phyloP scores from a whole-genome alignment of 73 alveolate species.

The Tetrahymena thermophila region DNA sequence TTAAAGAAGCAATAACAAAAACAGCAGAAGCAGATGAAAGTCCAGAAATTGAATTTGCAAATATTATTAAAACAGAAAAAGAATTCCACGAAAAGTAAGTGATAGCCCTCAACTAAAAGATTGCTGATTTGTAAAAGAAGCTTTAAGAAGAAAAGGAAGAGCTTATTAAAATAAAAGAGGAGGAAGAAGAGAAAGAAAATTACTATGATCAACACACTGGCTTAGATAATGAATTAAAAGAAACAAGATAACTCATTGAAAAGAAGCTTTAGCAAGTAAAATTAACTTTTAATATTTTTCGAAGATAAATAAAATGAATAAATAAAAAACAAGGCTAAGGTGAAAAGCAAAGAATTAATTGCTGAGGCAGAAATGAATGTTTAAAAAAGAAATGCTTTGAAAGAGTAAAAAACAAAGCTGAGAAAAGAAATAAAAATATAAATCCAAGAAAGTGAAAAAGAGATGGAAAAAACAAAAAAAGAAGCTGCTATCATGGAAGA shows the following conservation, averaged over 20 bases:
- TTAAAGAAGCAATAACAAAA: background rate
- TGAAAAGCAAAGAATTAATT: conserved; percentile 14
- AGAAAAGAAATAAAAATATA: conserved; percentile 25
- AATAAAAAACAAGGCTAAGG: background rate
- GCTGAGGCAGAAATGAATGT: conserved; percentile 24
- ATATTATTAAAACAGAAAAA: background rate
- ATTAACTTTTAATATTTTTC: background rate
- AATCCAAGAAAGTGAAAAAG: conserved; percentile 12
- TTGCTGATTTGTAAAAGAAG: background rate
- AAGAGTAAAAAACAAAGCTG: conserved; percentile 10
- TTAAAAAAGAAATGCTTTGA: conserved; percentile 4
- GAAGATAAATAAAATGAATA: background rate
- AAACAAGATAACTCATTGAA: background rate
- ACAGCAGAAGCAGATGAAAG: background rate
- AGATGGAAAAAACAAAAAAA: conserved; percentile 12
- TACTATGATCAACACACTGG: background rate
- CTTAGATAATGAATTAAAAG: background rate
- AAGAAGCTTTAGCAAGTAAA: background rate
- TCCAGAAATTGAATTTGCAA: background rate
- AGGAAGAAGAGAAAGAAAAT: background rate
- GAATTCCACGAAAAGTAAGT: background rate
- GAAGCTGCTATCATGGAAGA: conserved; percentile 12
- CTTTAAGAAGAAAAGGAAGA: background rate
- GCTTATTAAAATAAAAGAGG: background rate
- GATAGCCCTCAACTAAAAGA: background rate